Evolutionary conservation across 257 asterid species (phyloP).

Genomic region (Linderniella brevidens): DNA sequence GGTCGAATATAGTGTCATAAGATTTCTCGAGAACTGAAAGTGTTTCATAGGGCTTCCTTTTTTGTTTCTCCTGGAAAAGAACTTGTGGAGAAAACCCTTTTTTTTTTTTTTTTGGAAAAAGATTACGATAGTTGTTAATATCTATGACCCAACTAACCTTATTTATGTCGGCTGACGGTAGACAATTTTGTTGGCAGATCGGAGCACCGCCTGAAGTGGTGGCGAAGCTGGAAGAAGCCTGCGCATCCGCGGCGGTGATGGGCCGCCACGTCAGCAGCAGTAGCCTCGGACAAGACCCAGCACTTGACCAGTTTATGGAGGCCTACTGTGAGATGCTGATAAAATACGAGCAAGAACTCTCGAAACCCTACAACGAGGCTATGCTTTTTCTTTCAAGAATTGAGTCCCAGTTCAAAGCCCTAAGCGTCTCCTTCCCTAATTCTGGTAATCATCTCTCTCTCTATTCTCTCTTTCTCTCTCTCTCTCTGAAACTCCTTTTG

Average conservation of each 20-base stretch:
- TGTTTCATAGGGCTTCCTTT: no score
- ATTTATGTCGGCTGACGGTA: no score
- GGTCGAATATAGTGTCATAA: no score
- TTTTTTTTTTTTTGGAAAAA: no score
- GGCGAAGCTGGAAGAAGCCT: constrained; percentile 70
- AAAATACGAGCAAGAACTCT: constrained; percentile 78
- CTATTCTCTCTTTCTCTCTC: not conserved
- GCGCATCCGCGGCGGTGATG: constrained; percentile 40
- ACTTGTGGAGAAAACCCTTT: no score
- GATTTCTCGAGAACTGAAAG: no score
- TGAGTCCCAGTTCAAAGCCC: constrained; percentile 68
- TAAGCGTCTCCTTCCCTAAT: constrained; percentile 41
- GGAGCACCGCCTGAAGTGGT: constrained; percentile 98
- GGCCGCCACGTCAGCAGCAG: constrained; percentile 21
- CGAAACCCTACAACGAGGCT: constrained; percentile 91
- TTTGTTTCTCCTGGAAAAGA: no score
- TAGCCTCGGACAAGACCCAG: constrained; percentile 70
- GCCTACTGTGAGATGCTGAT: constrained; percentile 92
- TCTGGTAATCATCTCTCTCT: constrained; percentile 25
- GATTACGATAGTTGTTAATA: no score
- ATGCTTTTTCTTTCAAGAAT: constrained; percentile 77
- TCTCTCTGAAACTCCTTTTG: no score
- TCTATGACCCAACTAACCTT: no score
- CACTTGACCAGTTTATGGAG: constrained; percentile 91
- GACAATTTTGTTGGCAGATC: constrained; percentile 25